Base-by-base conservation (phyloP, 441 rosid genomes). In the Kokia cookei region DNA sequence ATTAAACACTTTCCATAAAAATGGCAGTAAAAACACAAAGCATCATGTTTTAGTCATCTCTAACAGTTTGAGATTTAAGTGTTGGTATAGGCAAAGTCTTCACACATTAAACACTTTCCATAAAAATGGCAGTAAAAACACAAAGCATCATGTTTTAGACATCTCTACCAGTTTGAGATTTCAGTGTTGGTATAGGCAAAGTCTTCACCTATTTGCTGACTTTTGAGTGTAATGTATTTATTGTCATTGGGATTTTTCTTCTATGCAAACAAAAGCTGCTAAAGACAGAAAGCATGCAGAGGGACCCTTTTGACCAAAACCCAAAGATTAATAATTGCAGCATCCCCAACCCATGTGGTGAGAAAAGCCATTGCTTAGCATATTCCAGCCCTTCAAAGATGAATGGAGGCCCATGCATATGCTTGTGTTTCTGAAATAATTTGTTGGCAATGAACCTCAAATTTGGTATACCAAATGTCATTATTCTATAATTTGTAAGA, bases 331-430 rank as follows among this genome's bases (percentile, higher is more conserved):
- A 37, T 27, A 58, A 35, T 40, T 6, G 8, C 10, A 72, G 15
- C 78, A 75, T 2, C 78, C 84, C 86, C 73, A 2, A 17, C 79
- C 82, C 86, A 83, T 79, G 86, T 79, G 84, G 37, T 5, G 53
- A 51, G 58, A 55, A 64, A 67, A 43, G 15, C 37, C 17, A 14
- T 58, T 13, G 19, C 27, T 55, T 70, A 17, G 19, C 60, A 43
- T 58, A 5, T 19, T 13, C 8, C 29, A 43, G 13, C 62, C 67
- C 72, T 75, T 71, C 43, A 65, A 5, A 12, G 4, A 65, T 65
- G 5, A 13, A 42, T 54, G 67, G 14, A 68, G 37, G 47, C 57
- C 83, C 68, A 3, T 78, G 70, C 73, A 68, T 68, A 43, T 43
- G 47, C 47, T 43, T 43, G 47, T 43, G 55, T 73, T 29, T 12